Conservation (phyloP, 2,329 filamentous ascomycete species). For the Akanthomyces muscarius region DNA sequence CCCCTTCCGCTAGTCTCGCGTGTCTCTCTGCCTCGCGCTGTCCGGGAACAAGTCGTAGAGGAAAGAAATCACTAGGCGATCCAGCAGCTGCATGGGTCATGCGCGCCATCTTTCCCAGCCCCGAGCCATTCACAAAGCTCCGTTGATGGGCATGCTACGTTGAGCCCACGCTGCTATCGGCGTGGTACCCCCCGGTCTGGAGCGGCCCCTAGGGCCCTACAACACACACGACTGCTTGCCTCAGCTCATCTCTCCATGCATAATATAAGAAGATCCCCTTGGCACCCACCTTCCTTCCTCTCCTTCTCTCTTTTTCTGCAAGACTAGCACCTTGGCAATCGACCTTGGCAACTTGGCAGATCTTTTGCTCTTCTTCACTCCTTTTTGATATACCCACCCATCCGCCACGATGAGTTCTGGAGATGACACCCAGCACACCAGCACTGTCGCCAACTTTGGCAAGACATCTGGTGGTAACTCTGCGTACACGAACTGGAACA, state of each 20-base stretch:
- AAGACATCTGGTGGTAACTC: slow-evolving; percentile 63
- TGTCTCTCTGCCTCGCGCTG: background rate
- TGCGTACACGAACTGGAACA: slow-evolving; percentile 75
- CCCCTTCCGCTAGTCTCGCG: background rate
- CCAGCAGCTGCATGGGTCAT: slow-evolving; percentile 3
- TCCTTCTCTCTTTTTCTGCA: background rate
- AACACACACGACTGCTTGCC: background rate
- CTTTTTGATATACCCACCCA: background rate
- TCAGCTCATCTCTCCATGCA: slow-evolving; percentile 1
- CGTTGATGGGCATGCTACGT: slow-evolving; percentile 1
- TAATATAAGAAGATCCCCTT: slow-evolving; percentile 12
- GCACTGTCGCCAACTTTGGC: slow-evolving; percentile 19
- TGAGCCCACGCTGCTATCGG: background rate
- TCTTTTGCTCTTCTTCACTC: background rate
- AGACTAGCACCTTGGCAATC: slow-evolving; percentile 15
- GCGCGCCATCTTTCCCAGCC: slow-evolving; percentile 1
- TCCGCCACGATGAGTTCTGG: slow-evolving; percentile 1
- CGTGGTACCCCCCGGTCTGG: background rate
- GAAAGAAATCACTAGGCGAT: background rate
- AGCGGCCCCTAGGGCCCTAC: background rate
- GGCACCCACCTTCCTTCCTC: background rate
- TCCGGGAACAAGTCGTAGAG: slow-evolving; percentile 1
- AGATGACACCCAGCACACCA: slow-evolving; percentile 17
- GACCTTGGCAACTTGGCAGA: slow-evolving; percentile 13
- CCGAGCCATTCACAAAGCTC: slow-evolving; percentile 4